These are phyloP conservation scores for Heliophila coronopifolia DNA, from an alignment of 441 rosid genomes.

Conservation along the genomic window DNA sequence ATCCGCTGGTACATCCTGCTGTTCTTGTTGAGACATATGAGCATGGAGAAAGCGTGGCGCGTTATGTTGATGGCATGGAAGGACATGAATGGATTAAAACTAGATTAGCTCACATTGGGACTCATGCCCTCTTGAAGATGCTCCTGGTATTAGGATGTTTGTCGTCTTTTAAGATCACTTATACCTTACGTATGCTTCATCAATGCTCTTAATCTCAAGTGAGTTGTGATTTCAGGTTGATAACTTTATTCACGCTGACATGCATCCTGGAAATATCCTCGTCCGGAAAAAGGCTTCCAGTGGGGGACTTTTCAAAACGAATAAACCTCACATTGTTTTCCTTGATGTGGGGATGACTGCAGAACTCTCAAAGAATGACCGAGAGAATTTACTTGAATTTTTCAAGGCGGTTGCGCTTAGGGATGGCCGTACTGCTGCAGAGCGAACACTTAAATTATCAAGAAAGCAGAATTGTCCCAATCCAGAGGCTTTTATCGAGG, in stretches of 20 bases:
- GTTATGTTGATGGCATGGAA: slow-evolving; percentile 71
- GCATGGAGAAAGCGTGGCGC: slow-evolving; percentile 87
- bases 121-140: slow-evolving; percentile 98
- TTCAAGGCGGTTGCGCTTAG: slow-evolving; percentile 91
- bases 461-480: slow-evolving; percentile 87
- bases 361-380: slow-evolving; percentile 82
- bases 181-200: neutral
- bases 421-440: slow-evolving; percentile 95
- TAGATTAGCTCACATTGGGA: slow-evolving; percentile 93
- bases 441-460: slow-evolving; percentile 64
- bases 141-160: slow-evolving; percentile 55
- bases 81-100: slow-evolving; percentile 72
- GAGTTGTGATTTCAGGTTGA: slow-evolving; percentile 61
- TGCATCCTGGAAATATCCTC: slow-evolving; percentile 99
- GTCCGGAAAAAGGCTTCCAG: slow-evolving; percentile 70
- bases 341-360: slow-evolving; percentile 99
- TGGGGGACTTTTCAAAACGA: slow-evolving; percentile 66
- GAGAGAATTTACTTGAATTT: slow-evolving; percentile 74
- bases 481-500: slow-evolving; percentile 90
- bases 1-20: slow-evolving; percentile 98
- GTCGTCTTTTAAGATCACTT: neutral
- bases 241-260: slow-evolving; percentile 99
- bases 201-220: neutral
- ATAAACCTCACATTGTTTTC: slow-evolving; percentile 96
- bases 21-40: slow-evolving; percentile 97